These are phyloP conservation scores for Pyrus bretschneideri DNA, from an alignment of 306 rosid genomes.

Conservation along the genomic window DNA sequence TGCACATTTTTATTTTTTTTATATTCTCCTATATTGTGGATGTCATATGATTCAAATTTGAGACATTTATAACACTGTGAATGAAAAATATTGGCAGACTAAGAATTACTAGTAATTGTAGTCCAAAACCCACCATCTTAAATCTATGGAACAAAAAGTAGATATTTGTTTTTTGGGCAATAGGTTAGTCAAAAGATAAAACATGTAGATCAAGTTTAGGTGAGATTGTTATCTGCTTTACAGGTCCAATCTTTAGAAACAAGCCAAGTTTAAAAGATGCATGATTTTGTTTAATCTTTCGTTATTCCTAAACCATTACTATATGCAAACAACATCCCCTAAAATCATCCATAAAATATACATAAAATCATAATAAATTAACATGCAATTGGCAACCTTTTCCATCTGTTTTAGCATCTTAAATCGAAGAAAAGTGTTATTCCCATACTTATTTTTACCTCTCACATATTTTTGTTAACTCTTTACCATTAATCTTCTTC, in stretches of 20 bases:
- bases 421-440: no score
- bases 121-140: neutral
- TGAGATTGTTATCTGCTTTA: neutral
- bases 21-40: no score
- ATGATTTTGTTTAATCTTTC: neutral
- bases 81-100: no score
- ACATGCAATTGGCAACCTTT: neutral
- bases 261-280: conserved; percentile 12
- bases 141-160: conserved; percentile 12
- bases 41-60: no score
- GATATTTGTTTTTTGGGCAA: conserved; percentile 11
- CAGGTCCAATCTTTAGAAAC: conserved; percentile 27
- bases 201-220: neutral
- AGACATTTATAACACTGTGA: no score
- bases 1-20: no score
- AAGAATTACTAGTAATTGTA: neutral
- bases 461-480: no score
- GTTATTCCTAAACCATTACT: neutral
- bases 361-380: neutral
- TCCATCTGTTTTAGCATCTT: no score
- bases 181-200: conserved; percentile 1
- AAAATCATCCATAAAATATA: neutral
- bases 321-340: neutral
- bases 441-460: no score
- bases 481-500: no score